phyloP scores from a whole-genome alignment of 2,329 filamentous ascomycete species.

The Pseudogymnoascus pannorum region DNA sequence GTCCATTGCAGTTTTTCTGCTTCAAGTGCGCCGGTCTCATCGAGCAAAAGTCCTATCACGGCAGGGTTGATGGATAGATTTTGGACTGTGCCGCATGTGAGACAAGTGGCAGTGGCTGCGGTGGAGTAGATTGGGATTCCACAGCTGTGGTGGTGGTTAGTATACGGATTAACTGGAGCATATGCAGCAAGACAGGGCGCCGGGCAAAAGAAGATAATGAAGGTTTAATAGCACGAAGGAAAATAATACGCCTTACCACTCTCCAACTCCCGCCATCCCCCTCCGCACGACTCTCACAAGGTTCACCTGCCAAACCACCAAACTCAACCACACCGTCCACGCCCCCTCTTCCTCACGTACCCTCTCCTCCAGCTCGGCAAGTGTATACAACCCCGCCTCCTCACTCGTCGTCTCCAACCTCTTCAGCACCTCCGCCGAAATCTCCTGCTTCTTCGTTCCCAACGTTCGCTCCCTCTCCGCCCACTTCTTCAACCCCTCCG shows the following conservation, averaged over 20 bases:
- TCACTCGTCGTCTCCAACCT: constrained; percentile 28
- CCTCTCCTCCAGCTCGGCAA: constrained; percentile 38
- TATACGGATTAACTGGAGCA: neutral
- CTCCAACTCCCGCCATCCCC: neutral
- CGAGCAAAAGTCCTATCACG: constrained; percentile 34
- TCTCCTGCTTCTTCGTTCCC: constrained; percentile 43
- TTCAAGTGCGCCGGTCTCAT: constrained; percentile 49
- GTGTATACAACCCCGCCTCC: constrained; percentile 32
- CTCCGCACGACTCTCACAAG: neutral
- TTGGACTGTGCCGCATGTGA: constrained; percentile 30
- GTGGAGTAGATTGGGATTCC: constrained; percentile 48
- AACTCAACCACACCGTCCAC: neutral
- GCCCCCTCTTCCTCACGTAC: neutral
- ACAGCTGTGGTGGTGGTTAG: constrained; percentile 35
- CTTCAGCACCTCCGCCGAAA: constrained; percentile 37
- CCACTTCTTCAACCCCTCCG: constrained; percentile 44
- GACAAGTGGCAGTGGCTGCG: constrained; percentile 31
- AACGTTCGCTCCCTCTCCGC: constrained; percentile 40
- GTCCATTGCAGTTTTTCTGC: constrained; percentile 47
- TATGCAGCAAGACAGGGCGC: neutral
- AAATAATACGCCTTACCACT: constrained; percentile 13
- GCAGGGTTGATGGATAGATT: constrained; percentile 34
- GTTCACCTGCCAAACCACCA: neutral
- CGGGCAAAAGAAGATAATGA: too few relatives aligned
- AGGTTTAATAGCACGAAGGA: neutral